Conservation (phyloP, 129 eudicot genomes). For the Chrysanthemum lavandulifolium region DNA sequence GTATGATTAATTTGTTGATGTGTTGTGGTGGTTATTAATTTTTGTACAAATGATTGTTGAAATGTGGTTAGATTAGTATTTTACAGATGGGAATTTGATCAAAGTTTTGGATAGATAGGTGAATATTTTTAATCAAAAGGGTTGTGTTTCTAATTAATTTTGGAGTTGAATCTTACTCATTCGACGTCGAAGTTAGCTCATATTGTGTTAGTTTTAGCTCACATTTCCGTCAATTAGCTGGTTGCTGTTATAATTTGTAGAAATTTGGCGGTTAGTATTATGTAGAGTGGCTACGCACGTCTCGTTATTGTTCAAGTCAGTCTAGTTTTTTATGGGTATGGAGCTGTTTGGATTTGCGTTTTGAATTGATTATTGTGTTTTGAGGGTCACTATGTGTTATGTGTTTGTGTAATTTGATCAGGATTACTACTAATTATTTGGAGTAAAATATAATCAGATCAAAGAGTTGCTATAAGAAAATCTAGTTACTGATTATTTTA, state of each 20-base stretch:
- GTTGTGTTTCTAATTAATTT: conserved; percentile 1
- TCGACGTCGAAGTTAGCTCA: not conserved
- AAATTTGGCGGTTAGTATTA: too few species aligned
- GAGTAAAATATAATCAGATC: too few species aligned
- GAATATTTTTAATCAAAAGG: not conserved
- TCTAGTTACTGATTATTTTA: too few species aligned
- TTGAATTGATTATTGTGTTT: not conserved
- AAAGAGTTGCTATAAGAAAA: too few species aligned
- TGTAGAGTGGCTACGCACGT: too few species aligned
- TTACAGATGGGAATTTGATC: not conserved
- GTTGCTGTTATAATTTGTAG: too few species aligned
- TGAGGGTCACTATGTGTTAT: not conserved
- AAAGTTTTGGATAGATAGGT: not conserved
- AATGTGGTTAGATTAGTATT: not conserved
- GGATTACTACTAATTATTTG: not conserved
- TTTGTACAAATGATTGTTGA: not conserved
- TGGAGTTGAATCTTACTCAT: not conserved
- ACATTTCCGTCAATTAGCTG: too few species aligned
- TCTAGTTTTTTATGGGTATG: too few species aligned
- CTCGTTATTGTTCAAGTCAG: too few species aligned
- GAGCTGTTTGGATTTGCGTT: too few species aligned
- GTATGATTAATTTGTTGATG: not conserved
- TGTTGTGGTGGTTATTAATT: not conserved
- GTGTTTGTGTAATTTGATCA: conserved; percentile 2
- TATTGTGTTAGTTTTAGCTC: too few species aligned